A percentile compares a stretch with the other conserved stretches of the same genome.
Evolutionary conservation across 148 eudicot genomes (phyloP).

Genomic region (Polygonum maritimum): DNA sequence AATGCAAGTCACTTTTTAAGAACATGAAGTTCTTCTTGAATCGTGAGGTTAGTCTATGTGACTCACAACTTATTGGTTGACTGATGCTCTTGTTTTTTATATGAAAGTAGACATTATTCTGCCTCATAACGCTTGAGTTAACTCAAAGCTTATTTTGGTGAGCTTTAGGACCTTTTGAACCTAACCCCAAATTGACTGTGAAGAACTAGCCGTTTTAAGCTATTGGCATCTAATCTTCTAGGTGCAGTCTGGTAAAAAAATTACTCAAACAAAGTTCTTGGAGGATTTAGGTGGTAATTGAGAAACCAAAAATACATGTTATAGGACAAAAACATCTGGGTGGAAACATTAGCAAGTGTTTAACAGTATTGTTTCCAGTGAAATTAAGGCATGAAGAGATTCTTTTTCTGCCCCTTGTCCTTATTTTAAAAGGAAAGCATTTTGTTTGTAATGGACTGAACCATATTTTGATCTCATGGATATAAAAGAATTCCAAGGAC

Average conservation of each 20-base stretch:
- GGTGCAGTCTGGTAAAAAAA: not conserved
- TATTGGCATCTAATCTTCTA: not conserved
- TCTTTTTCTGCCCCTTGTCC: not conserved
- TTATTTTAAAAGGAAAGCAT: not conserved
- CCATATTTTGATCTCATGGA: not conserved
- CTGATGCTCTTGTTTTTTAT: not conserved
- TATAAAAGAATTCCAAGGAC: not conserved
- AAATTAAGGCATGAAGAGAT: not conserved
- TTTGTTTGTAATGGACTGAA: not conserved
- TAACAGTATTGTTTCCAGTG: not conserved
- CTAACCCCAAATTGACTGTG: not conserved
- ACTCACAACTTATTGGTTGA: not conserved
- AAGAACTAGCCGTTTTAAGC: not conserved
- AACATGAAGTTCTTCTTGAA: constrained; percentile 72
- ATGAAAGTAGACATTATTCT: not conserved
- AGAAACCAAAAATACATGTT: not conserved
- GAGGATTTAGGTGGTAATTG: not conserved
- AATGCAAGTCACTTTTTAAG: constrained; percentile 71
- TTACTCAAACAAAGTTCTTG: not conserved
- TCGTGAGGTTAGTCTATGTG: constrained; percentile 66
- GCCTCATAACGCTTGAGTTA: not conserved
- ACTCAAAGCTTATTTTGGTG: not conserved
- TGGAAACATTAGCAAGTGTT: not conserved
- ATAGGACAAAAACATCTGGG: not conserved
- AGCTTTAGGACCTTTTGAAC: not conserved